Base-by-base conservation (phyloP, 192 early-diverging fungal species). In the Spizellomyces punctatus region DNA sequence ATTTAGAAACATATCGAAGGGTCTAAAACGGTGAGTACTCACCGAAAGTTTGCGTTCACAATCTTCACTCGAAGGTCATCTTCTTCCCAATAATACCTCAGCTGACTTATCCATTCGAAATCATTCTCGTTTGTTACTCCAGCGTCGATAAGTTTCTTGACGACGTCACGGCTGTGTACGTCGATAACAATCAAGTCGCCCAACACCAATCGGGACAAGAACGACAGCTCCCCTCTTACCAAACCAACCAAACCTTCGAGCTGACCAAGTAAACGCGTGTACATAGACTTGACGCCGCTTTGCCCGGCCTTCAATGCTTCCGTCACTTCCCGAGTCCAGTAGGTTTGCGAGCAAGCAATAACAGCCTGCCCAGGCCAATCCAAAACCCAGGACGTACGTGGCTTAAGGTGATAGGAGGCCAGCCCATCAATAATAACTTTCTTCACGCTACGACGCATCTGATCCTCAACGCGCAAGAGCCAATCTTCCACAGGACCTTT, bases 101-200 rank as follows among this genome's bases (percentile, higher is more conserved):
- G 67, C 63, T 88, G 86, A 41, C 83, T 85, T 61, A 88, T 88
- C 86, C 86, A 88, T 70, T 86, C 84, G 70, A 87, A 88, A 71
- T 88, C 86, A 64, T 87, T 87, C 21, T 86, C 85, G 56, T 67
- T 80, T 17, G 71, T 63, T 10, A 88, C 79, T 6, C 76, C 67
- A 8, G 75, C 69, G 43, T 88, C 86, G 12, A 86, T 71, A 16
- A 88, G 66, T 63, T 83, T 88, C 62, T 82, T 84, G 46, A 87
- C 85, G 10, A 88, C 83, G 77, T 88, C 86, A n/a, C 86, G 73
- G 22, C 74, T 71, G 59, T 88, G 86, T 10, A 88, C 86, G 64
- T 88, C 86, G 72, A 88, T 85, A 44, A 88, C 85, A 76, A 88
- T 88, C 27, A 88, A 68, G 78, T 88, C 86, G 17, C 86, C 85